Base-by-base conservation (phyloP, 805 yeast species). In the Ogataea zsoltii region DNA sequence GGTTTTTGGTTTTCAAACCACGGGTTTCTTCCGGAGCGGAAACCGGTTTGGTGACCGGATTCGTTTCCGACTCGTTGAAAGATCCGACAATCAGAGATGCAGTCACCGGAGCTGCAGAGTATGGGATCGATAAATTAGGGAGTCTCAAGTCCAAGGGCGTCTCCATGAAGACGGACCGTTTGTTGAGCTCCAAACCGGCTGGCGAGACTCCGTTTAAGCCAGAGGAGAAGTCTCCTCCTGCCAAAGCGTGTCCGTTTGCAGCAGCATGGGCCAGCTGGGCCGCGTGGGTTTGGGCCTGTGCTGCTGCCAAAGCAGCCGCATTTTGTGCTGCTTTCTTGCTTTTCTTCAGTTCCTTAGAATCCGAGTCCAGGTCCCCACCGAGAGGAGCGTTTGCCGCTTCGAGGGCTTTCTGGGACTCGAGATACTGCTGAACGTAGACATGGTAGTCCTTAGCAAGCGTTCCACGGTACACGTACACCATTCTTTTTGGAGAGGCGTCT, bases 381-480 rank as follows among this genome's bases (percentile, higher is more conserved):
- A 38, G 26, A 9, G 45, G 19, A 11, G 34, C 44, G 37, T 47
- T 44, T 15, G 56, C 60, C 4, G 57, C 61, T 25, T 58, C 61
- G 28, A 52, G 19, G 53, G 63, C 59, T 47, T 71, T 75, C 52
- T 76, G 80, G 51, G 65, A 62, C 48, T 80, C 85, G 70, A 81
- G 76, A 38, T 83, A 80, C 50, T 76, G 77, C 41, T 81, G 77
- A 7, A 87, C 92, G 60, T 83, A 88, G 32, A 80, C 67, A 55
- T 83, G 83, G 65, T 83, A 87, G 61, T 86, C 91, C n/a, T 80
- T 74, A 25, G 92, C 78, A 50, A 87, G 70, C 23, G 85, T 68
- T 31, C 95, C 96, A 58, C 94, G 79, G 64, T 87, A 87, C 40
- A 85, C 90, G 58, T 87, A 87, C 21, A 87, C 90, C 96, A 87